These are phyloP conservation scores for Liquidambar formosana DNA, from an alignment of 164 flowering plant species.

Conservation along the genomic window DNA sequence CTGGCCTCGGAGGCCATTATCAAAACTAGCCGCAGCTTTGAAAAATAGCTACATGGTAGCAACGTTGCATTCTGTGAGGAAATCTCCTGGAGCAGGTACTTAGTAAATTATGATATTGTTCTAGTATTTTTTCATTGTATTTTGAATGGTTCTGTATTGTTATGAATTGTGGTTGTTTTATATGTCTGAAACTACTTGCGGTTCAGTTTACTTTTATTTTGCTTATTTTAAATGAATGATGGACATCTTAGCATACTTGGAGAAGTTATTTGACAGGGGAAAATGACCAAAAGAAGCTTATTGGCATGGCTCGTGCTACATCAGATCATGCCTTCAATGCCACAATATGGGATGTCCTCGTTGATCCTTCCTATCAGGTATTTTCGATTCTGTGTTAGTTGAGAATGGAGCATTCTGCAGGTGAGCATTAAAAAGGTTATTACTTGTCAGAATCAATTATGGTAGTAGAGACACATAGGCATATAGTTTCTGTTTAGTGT, in stretches of 20 bases:
- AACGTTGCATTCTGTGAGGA: constrained; percentile 67
- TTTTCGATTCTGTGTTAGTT: neutral
- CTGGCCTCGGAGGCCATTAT: constrained; percentile 92
- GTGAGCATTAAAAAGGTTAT: neutral
- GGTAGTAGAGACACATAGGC: no score
- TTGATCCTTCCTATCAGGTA: constrained; percentile 95
- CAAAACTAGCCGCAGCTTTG: constrained; percentile 84
- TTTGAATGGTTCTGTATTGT: neutral
- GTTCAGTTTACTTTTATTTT: constrained; percentile 1
- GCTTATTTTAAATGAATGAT: constrained; percentile 28
- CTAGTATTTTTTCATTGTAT: neutral
- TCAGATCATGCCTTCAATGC: constrained; percentile 99
- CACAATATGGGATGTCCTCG: constrained; percentile 97
- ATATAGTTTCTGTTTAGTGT: no score
- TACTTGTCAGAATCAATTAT: neutral
- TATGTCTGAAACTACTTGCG: constrained; percentile 12
- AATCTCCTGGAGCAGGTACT: constrained; percentile 67
- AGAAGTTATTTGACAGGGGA: constrained; percentile 90
- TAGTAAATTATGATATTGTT: constrained; percentile 7
- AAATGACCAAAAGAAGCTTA: constrained; percentile 65
- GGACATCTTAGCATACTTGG: constrained; percentile 81
- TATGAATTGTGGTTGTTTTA: constrained; percentile 4
- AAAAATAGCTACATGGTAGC: constrained; percentile 97
- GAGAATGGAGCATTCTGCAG: neutral
- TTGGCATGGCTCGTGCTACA: constrained; percentile 98